These are phyloP conservation scores for Fraxinus sp. DNA, from an alignment of 305 asterid species.

Conservation along the genomic window DNA sequence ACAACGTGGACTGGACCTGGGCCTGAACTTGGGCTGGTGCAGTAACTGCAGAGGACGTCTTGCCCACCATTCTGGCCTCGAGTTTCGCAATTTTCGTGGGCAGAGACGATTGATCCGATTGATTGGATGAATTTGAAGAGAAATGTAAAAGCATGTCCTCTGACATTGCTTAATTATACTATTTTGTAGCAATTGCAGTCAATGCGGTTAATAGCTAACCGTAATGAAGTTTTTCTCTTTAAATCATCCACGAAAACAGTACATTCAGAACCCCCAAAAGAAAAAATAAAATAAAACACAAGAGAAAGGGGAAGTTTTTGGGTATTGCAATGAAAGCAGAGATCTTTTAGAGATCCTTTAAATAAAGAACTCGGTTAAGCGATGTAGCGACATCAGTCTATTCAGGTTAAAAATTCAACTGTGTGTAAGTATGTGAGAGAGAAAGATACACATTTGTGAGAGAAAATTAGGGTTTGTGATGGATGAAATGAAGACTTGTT, in stretches of 20 bases:
- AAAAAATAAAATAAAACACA: not conserved
- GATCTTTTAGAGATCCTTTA: constrained; percentile 34
- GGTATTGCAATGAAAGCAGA: constrained; percentile 13
- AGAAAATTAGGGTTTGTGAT: constrained; percentile 46
- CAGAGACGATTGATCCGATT: constrained; percentile 69
- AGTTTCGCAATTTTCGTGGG: constrained; percentile 77
- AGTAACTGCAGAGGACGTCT: constrained; percentile 51
- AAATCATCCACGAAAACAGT: constrained; percentile 23
- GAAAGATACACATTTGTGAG: constrained; percentile 8
- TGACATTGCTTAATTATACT: constrained; percentile 53
- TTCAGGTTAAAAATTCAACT: constrained; percentile 26
- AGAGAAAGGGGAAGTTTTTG: not conserved
- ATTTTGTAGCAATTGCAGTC: constrained; percentile 23
- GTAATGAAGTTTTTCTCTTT: constrained; percentile 4
- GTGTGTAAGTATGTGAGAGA: constrained; percentile 5
- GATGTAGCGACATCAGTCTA: constrained; percentile 22
- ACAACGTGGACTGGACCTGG: constrained; percentile 43
- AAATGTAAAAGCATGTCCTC: constrained; percentile 76
- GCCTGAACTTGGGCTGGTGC: constrained; percentile 39
- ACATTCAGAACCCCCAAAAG: constrained; percentile 1
- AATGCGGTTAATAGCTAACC: constrained; percentile 27
- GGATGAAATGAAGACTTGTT: not conserved
- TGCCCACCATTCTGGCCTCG: constrained; percentile 90
- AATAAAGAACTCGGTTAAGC: constrained; percentile 25
- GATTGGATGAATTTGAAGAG: constrained; percentile 91